These are phyloP conservation scores for Fusarium tanahbumbuense DNA, from an alignment of 2,329 filamentous ascomycete genomes.

Conservation along the genomic window DNA sequence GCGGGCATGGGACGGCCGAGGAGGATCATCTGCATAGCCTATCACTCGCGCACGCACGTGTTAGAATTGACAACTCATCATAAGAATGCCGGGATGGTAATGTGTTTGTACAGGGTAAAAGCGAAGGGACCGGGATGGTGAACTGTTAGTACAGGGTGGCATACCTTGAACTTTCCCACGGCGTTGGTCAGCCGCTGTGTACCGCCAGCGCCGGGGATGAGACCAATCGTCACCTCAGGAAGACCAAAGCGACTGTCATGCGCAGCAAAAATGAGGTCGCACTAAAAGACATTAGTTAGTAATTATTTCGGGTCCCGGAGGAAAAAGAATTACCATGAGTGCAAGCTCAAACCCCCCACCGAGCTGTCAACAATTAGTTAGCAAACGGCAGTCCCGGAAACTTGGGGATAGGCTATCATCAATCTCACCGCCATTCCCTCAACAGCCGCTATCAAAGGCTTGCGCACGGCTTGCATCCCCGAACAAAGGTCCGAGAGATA, in stretches of 20 bases:
- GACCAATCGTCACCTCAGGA: conserved; percentile 55
- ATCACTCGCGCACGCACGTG: neutral
- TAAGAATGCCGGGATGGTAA: accelerated
- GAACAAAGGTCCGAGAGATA: conserved; percentile 57
- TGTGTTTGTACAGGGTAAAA: neutral
- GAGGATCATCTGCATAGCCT: conserved; percentile 52
- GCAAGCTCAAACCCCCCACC: conserved; percentile 64
- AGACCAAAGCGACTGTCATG: conserved; percentile 53
- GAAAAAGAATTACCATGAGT: conserved; percentile 53
- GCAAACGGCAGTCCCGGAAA: neutral
- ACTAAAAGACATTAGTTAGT: conserved; percentile 39
- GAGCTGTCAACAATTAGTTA: conserved; percentile 50
- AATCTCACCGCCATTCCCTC: conserved; percentile 61
- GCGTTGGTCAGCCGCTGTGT: conserved; percentile 55
- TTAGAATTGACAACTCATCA: neutral
- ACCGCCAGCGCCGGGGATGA: conserved; percentile 56
- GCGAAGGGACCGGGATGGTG: neutral
- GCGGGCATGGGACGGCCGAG: conserved; percentile 45
- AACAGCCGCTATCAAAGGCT: conserved; percentile 62
- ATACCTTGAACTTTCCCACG: conserved; percentile 56
- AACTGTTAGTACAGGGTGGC: too few species aligned
- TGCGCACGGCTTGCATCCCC: conserved; percentile 52
- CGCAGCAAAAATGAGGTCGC: conserved; percentile 55
- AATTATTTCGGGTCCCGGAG: conserved; percentile 4
- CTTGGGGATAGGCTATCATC: neutral